Base-by-base conservation (phyloP, 306 rosid species). In the Pterocarpus macrocarpus region DNA sequence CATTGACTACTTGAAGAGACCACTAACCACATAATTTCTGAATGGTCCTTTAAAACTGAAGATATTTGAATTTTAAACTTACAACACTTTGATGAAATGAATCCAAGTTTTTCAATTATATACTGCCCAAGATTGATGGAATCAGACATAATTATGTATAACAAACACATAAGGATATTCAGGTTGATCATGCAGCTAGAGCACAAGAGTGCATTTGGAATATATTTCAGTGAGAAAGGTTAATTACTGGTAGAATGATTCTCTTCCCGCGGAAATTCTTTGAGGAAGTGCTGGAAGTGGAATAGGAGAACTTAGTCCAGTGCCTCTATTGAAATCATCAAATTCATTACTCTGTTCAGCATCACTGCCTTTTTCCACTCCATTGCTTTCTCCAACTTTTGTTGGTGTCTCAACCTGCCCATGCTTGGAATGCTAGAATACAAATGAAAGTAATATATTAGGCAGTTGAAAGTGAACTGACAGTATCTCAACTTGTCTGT, bases 241-340 rank as follows among this genome's bases (percentile, higher is more conserved):
- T 72, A 76, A 47, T 84, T 94, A 92, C 98, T 82, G 83, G 87
- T 78, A 94, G 83, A 88, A 94, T 73, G 88, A 80, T 77, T 89
- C 97, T 73, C 86, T 73, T 83, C 87, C 79, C 0, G 78, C 4
- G 32, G 83, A 64, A 55, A 64, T 78, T 67, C 32, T 89, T 63
- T 8, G 83, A 77, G 65, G 81, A 78, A 2, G 30, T 56, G 67
- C 52, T 39, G 92, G 90, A 47, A 91, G 81, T 71, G 91, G 87
- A 82, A 92, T 89, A 62, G 97, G 97, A 78, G 88, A 81, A 86
- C 90, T 88, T 71, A 35, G 58, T 55, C 6, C 74, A 15, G 39
- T 73, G 72, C 73, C 76, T 71, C 77, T 62, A 16, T 39, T 16
- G 13, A 39, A 78, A 78, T 77, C 38, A 73, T 84, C 88, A 75